Evolutionary conservation across 2,329 filamentous ascomycete genomes (phyloP).

Genomic region (Aureobasidium pullulans): DNA sequence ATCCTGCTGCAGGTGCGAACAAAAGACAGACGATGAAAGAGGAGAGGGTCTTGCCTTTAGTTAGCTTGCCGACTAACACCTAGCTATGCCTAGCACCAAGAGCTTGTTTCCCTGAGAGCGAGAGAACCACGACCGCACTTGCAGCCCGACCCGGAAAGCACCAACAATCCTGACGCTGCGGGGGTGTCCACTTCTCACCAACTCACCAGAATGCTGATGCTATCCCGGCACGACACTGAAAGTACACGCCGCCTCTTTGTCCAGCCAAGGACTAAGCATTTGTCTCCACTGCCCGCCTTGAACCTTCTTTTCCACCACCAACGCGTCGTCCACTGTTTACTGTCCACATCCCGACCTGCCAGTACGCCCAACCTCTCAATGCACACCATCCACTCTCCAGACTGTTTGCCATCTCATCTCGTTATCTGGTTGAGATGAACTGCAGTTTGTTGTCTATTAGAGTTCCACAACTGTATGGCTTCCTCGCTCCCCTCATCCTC

Average conservation of each 20-base stretch:
- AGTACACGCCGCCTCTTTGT: background rate
- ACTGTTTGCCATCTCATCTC: background rate
- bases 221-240: background rate
- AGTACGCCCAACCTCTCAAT: background rate
- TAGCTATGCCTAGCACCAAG: constrained; percentile 1
- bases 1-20: background rate
- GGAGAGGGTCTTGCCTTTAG: background rate
- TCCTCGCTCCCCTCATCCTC: background rate
- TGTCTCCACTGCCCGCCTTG: constrained; percentile 3
- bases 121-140: background rate
- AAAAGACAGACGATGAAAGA: background rate
- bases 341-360: background rate
- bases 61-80: background rate
- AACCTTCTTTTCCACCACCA: background rate
- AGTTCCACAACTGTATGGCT: background rate
- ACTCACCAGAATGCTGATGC: background rate
- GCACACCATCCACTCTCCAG: background rate
- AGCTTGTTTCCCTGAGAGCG: constrained; percentile 6
- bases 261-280: constrained; percentile 1
- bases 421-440: background rate
- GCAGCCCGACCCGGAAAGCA: constrained; percentile 3
- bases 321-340: background rate
- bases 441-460: constrained; percentile 3
- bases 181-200: background rate
- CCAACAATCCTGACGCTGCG: background rate